Conservation (phyloP, 257 asterid genomes). For the Forsythia viridissima region DNA sequence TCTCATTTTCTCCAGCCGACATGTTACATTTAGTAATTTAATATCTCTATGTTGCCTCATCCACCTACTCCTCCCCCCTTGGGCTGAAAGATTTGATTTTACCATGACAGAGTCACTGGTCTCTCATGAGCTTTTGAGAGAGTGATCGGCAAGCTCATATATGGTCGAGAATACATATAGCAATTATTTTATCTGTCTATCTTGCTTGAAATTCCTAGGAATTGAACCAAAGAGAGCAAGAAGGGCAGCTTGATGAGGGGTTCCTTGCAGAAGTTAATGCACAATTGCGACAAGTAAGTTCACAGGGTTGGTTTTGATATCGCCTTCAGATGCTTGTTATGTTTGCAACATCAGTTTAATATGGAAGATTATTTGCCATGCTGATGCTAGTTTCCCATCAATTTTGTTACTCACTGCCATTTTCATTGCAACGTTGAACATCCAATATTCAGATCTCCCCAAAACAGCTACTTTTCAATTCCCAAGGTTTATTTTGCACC, state of each 20-base stretch:
- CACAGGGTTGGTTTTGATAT: conserved; percentile 5
- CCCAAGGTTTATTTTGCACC: not conserved
- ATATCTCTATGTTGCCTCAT: not conserved
- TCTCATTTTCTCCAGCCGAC: conserved; percentile 1
- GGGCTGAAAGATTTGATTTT: conserved; percentile 16
- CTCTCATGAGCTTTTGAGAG: not conserved
- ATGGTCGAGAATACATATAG: not conserved
- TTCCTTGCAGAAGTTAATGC: conserved; percentile 93
- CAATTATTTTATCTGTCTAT: conserved; percentile 8
- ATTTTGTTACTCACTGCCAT: not conserved
- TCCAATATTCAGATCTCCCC: not conserved
- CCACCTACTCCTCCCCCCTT: conserved; percentile 1
- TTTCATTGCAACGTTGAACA: not conserved
- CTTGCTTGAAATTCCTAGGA: conserved; percentile 52
- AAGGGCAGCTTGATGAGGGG: conserved; percentile 95
- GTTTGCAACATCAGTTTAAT: not conserved
- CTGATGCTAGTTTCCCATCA: not conserved
- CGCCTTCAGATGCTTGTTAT: not conserved
- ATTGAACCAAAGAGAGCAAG: conserved; percentile 85
- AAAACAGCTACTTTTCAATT: not conserved
- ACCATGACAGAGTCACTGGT: not conserved
- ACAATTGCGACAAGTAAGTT: conserved; percentile 85
- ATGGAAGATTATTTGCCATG: not conserved
- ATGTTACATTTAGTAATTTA: not conserved
- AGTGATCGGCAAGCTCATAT: conserved; percentile 10